A percentile compares a stretch with the other conserved stretches of the same genome.
Evolutionary conservation across 768 basidiomycete genomes (phyloP).

Genomic region (Rhizopogon roseolus): DNA sequence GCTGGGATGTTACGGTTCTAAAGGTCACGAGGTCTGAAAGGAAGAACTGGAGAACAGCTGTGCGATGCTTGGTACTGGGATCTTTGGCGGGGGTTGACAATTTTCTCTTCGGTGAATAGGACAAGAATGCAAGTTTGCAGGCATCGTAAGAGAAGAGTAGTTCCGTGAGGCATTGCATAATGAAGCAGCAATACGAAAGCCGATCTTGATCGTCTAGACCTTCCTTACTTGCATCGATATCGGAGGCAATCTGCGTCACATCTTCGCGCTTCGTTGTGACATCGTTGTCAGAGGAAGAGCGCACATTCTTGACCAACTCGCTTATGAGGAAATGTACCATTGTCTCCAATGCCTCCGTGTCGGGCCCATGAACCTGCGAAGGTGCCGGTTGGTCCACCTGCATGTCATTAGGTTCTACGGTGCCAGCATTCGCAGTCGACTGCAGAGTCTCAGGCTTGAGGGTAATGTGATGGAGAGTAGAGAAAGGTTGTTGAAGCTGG

Average conservation of each 20-base stretch:
- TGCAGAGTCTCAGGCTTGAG: slow-evolving; percentile 39
- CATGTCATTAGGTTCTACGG: slow-evolving; percentile 43
- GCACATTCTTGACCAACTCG: slow-evolving; percentile 65
- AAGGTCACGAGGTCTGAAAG: slow-evolving; percentile 81
- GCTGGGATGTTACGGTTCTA: slow-evolving; percentile 63
- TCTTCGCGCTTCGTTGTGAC: slow-evolving; percentile 9
- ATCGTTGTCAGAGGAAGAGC: slow-evolving; percentile 33
- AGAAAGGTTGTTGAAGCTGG: slow-evolving; percentile 63
- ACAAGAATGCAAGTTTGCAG: slow-evolving; percentile 86
- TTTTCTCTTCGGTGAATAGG: slow-evolving; percentile 65
- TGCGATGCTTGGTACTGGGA: slow-evolving; percentile 48
- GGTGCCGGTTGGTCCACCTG: slow-evolving; percentile 41
- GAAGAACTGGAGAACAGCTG: slow-evolving; percentile 72
- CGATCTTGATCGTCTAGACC: slow-evolving; percentile 19
- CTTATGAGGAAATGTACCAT: slow-evolving; percentile 66
- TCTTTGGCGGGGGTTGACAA: slow-evolving; percentile 63
- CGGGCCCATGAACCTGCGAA: slow-evolving; percentile 18
- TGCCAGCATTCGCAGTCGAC: slow-evolving; percentile 4
- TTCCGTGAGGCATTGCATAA: slow-evolving; percentile 91
- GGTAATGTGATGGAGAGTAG: slow-evolving; percentile 51
- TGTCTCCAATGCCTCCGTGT: slow-evolving; percentile 48
- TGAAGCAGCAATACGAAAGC: slow-evolving; percentile 65
- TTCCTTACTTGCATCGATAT: slow-evolving; percentile 11
- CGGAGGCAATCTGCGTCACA: slow-evolving; percentile 6
- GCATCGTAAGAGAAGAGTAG: slow-evolving; percentile 88